A percentile compares a stretch with the other conserved stretches of the same genome.
These are phyloP conservation scores for Sporothrix sp. DNA, from an alignment of 2,329 filamentous ascomycete genomes.

Conservation along the genomic window DNA sequence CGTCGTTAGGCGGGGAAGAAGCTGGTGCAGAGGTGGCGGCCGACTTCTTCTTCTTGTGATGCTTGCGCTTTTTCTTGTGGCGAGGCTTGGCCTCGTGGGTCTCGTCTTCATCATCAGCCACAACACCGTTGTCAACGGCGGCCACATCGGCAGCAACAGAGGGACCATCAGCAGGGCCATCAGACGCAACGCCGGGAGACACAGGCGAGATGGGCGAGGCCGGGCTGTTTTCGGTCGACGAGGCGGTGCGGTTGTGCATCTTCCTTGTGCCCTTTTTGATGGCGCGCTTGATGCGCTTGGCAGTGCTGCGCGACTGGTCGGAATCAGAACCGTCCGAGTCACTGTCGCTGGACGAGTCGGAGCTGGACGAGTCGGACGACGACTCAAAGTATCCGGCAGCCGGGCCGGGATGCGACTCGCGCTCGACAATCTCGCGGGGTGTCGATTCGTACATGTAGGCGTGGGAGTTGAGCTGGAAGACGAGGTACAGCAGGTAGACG, in stretches of 20 bases:
- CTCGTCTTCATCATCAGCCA: constrained; percentile 21
- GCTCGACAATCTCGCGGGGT: constrained; percentile 53
- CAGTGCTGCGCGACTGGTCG: constrained; percentile 35
- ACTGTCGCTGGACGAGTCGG: constrained; percentile 28
- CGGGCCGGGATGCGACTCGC: constrained; percentile 57
- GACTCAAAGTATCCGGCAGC: constrained; percentile 54
- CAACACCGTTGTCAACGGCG: neutral
- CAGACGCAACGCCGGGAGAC: neutral
- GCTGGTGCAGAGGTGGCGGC: neutral
- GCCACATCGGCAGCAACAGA: neutral
- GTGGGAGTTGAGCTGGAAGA: constrained; percentile 68
- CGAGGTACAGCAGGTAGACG: constrained; percentile 63
- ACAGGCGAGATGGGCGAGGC: neutral
- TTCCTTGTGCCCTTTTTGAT: constrained; percentile 48
- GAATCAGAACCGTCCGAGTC: constrained; percentile 36
- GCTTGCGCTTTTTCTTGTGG: constrained; percentile 29
- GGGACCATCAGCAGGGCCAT: neutral
- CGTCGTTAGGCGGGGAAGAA: too few species aligned
- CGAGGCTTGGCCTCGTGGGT: constrained; percentile 7
- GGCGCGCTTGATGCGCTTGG: constrained; percentile 55
- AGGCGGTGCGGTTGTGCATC: constrained; percentile 37
- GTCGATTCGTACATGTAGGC: constrained; percentile 59
- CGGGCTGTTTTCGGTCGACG: constrained; percentile 28
- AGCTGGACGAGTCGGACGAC: constrained; percentile 32
- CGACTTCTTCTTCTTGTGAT: constrained; percentile 19